Evolutionary conservation across 306 rosid genomes (phyloP), one percentile per base, ranked within the genome.

Genomic region (Styphnolobium japonicum): DNA sequence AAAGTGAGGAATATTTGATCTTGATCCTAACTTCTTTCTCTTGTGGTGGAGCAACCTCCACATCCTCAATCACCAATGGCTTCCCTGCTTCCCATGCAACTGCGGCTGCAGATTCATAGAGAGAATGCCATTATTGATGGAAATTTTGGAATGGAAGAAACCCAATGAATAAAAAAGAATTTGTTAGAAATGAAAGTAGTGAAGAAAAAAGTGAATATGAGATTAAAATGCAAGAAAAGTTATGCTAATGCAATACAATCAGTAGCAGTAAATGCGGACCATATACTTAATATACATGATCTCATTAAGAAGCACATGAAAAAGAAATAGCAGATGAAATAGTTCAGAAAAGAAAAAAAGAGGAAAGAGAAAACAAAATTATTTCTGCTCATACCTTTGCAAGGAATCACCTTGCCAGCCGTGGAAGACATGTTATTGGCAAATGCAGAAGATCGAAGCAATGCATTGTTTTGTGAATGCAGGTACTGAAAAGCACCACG

Each of bases 11-110:
- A 63, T 80, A 80, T 40, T 69, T 76, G 72, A 76, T 21, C 52
- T 76, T 80, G 52, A 85, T 10, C 49, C 85, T 63, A 15, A 80
- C 85, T 76, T 80, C 85, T 23, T 75, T 85, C 23, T 73, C 77
- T 48, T 80, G 80, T 3, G 88, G 85, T 4, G 88, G 88, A 71
- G 82, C 85, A 56, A 85, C 85, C 80, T 85, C 82, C 67, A 85
- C 85, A 31, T 67, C 34, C 72, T 85, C 88, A 33, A 85, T 80
- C 71, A 63, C 79, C 80, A 85, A 71, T 39, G 85, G 80, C 63
- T 80, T 76, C 62, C 88, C 80, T 43, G 88, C 88, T 65, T 85
- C 83, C 85, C 83, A 84, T 21, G 85, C 87, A 53, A 85, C 82
- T 14, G 82, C 82, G 21, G 88, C 85, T 85, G 61, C 76, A 71